Evolutionary conservation across 208 protist genomes (phyloP).

Genomic region (Wallacemonas collosoma): DNA sequence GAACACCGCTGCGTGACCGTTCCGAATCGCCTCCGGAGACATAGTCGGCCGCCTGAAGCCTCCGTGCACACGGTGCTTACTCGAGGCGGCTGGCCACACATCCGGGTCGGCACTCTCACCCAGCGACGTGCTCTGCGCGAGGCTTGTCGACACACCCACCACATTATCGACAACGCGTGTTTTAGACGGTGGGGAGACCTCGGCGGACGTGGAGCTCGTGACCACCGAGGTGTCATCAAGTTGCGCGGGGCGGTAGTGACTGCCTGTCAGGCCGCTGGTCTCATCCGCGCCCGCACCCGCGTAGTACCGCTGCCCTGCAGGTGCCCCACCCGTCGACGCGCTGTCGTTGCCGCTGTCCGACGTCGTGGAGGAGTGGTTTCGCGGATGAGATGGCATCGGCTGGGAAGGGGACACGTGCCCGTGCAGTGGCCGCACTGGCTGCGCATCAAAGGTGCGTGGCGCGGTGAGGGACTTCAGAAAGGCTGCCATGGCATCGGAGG

Average conservation of each 20-base stretch:
- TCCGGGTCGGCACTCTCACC: neutral
- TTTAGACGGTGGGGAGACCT: neutral
- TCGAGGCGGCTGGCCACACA: neutral
- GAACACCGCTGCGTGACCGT: neutral
- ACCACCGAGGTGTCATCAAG: neutral
- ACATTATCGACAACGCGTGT: neutral
- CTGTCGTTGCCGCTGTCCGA: conserved; percentile 4
- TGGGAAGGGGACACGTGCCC: neutral
- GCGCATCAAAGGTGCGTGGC: too few relatives aligned
- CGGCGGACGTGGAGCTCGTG: conserved; percentile 4
- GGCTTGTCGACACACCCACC: neutral
- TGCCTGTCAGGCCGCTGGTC: neutral
- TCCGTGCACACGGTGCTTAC: neutral
- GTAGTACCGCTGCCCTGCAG: neutral
- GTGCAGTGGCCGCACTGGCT: neutral
- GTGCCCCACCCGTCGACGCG: neutral
- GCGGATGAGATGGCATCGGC: neutral
- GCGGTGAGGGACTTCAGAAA: neutral
- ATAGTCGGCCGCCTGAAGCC: conserved; percentile 3
- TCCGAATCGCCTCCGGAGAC: neutral
- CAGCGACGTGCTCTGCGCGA: neutral
- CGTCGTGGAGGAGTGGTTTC: conserved; percentile 7
- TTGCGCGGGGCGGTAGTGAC: neutral
- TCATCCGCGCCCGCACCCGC: neutral
- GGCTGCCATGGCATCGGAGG: neutral